Percentiles rank a stretch among this genome's conserved stretches.
Conservation (phyloP, 192 early-diverging fungal species). For the Coemansia sp. region DNA sequence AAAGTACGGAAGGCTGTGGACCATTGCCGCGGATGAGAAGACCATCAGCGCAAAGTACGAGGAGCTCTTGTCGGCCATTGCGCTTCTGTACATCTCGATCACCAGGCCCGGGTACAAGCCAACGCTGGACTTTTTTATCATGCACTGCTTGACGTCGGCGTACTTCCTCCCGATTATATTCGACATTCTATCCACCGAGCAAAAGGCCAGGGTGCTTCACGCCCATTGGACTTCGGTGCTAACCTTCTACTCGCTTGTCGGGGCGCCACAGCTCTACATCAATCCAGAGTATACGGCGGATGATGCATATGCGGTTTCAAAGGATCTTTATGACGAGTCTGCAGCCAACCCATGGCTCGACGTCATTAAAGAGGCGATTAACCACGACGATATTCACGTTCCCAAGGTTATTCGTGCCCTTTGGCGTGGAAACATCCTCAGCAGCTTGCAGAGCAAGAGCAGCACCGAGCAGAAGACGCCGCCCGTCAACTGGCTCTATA, state of each 20-base stretch:
- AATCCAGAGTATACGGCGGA: conserved; percentile 22
- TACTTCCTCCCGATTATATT: conserved; percentile 55
- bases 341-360: conserved; percentile 50
- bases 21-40: conserved; percentile 24
- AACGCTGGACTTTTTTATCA: conserved; percentile 36
- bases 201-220: conserved; percentile 48
- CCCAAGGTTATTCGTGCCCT: conserved; percentile 57
- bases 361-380: conserved; percentile 49
- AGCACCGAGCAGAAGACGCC: conserved; percentile 24
- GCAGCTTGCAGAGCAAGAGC: not conserved
- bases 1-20: conserved; percentile 51
- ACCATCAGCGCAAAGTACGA: conserved; percentile 38
- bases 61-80: conserved; percentile 43
- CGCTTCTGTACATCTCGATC: conserved; percentile 39
- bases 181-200: conserved; percentile 33
- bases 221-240: conserved; percentile 37
- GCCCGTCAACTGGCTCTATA: conserved; percentile 35
- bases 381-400: conserved; percentile 57
- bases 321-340: not conserved
- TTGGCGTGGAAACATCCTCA: conserved; percentile 54
- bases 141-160: conserved; percentile 59
- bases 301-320: conserved; percentile 13
- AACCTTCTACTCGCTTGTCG: conserved; percentile 36
- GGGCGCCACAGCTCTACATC: conserved; percentile 44
- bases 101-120: conserved; percentile 27